Percentiles rank a stretch among this genome's conserved stretches.
Conservation (phyloP, 768 basidiomycete species). For the Termitomyces sp. region DNA sequence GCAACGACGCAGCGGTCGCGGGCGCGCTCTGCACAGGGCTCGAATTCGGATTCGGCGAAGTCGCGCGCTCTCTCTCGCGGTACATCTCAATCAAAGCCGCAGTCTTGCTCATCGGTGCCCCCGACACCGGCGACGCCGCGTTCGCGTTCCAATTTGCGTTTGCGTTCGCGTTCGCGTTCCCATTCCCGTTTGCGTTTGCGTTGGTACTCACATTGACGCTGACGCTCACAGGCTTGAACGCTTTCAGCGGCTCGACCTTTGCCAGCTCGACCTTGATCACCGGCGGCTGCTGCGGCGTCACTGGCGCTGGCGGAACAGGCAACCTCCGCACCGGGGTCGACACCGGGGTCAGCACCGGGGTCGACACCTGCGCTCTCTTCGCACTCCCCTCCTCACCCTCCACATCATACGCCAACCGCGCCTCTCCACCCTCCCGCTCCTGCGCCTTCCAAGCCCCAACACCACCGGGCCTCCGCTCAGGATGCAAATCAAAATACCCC, state of each 20-base stretch:
- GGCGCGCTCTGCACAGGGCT: background rate
- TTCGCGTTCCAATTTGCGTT: background rate
- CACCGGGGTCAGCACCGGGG: too few relatives aligned
- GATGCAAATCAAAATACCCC: slow-evolving; percentile 78
- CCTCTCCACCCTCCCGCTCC: slow-evolving; percentile 23
- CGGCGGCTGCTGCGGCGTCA: background rate
- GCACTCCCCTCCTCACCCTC: slow-evolving; percentile 28
- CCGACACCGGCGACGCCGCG: background rate
- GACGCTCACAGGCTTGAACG: background rate
- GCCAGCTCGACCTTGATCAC: slow-evolving; percentile 3
- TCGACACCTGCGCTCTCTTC: too few relatives aligned
- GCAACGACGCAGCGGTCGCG: background rate
- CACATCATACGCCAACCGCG: slow-evolving; percentile 28
- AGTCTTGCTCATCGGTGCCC: slow-evolving; percentile 49
- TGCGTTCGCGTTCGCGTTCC: slow-evolving; percentile 11
- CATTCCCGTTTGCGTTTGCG: background rate
- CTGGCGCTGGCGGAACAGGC: slow-evolving; percentile 13
- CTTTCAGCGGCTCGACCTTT: background rate
- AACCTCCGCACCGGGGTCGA: slow-evolving; percentile 14
- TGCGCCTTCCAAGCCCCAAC: slow-evolving; percentile 13
- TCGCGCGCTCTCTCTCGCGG: slow-evolving; percentile 60
- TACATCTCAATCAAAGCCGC: slow-evolving; percentile 85
- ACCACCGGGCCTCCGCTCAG: slow-evolving; percentile 51
- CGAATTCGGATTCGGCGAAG: slow-evolving; percentile 17
- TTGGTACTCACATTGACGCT: background rate